Evolutionary conservation across 106 monocot species (phyloP), one percentile per base, ranked within the genome.

Genomic region (Apostasia ramifera): DNA sequence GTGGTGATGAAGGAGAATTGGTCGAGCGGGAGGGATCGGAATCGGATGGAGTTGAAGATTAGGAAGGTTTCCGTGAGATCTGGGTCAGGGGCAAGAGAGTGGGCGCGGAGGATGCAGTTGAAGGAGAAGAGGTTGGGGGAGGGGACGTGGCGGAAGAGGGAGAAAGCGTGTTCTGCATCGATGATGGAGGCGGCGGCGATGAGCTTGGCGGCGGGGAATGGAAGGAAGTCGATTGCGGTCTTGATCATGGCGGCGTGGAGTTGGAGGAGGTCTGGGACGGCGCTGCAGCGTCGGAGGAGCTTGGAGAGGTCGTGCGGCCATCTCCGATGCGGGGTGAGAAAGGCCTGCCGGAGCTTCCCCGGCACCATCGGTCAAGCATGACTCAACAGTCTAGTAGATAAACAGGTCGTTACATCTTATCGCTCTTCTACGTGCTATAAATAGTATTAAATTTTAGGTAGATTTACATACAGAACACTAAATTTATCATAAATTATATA

Each of bases 1-100:
- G 66, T 41, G 51, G 84, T 42, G 59, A 84, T 76, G 74, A 81
- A 81, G 9, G 84, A 71, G 88, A 88, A 88, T 40, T 67, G 88
- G 63, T 88, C 88, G 45, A 74, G 61, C 5, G 73, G 6, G 62
- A 81, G 12, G n/a, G 44, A 43, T 1, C 38, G 43, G 53, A 55
- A 5, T 39, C 69, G 40, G 44, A 80, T 47, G 48, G 82, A 66
- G 50, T 69, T 61, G 79, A 80, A 79, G 44, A 86, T 55, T 46
- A 55, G 44, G 59, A 79, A 1, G 55, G 71, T 53, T 37, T 70
- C 62, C 0, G 10, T 43, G 12, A 74, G 40, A 13, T 47, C 46
- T n/a, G 61, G 56, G 55, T 44, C 50, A 10, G 26, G 66, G 65
- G 65, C 3, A 6, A 61, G 11, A 50, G 81, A 79, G 72, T 45